phyloP scores from a whole-genome alignment of 1,284 basidiomycete genomes.

The Neonothopanus nambi region DNA sequence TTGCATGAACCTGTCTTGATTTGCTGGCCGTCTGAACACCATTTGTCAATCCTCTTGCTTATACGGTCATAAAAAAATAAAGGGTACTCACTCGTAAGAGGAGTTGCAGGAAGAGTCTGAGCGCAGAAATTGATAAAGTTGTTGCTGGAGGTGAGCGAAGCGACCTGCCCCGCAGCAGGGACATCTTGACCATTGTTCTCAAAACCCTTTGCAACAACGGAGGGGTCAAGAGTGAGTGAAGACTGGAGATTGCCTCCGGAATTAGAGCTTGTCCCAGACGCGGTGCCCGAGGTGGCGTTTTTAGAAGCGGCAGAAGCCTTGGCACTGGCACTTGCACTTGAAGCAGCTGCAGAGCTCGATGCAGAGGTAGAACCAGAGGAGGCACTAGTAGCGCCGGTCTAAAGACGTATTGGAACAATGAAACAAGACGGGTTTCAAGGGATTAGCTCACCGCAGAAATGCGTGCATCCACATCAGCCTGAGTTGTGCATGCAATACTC shows the following conservation, averaged over 20 bases:
- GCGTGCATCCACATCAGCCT: constrained; percentile 36
- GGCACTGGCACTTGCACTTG: constrained; percentile 1
- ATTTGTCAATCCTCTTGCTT: too few species aligned
- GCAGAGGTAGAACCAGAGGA: neutral
- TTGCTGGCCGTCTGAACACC: constrained; percentile 39
- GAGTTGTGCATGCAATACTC: constrained; percentile 47
- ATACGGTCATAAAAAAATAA: neutral
- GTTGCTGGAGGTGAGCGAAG: constrained; percentile 58
- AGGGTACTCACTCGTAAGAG: constrained; percentile 21
- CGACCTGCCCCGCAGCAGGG: constrained; percentile 41
- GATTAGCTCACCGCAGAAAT: constrained; percentile 41
- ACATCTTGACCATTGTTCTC: constrained; percentile 42
- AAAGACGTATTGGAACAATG: constrained; percentile 1
- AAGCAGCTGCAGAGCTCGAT: neutral
- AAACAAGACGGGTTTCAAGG: neutral
- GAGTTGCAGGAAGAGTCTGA: too few species aligned
- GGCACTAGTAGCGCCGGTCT: constrained; percentile 14
- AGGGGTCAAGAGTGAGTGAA: constrained; percentile 42
- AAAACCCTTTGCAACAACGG: constrained; percentile 43
- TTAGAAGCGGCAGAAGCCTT: constrained; percentile 10
- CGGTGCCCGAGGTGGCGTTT: constrained; percentile 11
- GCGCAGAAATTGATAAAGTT: constrained; percentile 64
- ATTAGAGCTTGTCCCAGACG: constrained; percentile 12
- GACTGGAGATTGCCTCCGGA: constrained; percentile 31
- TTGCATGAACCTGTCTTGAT: constrained; percentile 59